phyloP scores from a whole-genome alignment of 2,329 filamentous ascomycete genomes.

The Diaporthe amygdali region DNA sequence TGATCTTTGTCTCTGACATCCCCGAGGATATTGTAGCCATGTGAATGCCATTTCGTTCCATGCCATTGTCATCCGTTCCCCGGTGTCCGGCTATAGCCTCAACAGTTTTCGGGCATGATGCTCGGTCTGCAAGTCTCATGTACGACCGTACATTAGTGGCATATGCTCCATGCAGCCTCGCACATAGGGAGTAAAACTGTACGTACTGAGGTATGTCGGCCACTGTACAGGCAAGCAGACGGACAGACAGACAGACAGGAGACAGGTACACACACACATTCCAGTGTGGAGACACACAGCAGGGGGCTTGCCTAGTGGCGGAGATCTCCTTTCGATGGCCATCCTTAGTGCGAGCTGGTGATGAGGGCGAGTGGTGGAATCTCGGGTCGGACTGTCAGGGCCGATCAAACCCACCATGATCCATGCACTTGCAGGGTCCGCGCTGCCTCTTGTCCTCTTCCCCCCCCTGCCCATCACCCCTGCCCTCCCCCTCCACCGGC shows the following conservation, averaged over 20 bases:
- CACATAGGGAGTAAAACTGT: background rate
- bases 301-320: background rate
- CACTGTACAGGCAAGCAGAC: background rate
- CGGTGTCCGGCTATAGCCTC: background rate
- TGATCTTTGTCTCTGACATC: background rate
- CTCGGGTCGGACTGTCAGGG: constrained; percentile 17
- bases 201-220: background rate
- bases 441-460: background rate
- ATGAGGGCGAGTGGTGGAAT: constrained; percentile 15
- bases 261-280: background rate
- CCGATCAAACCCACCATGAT: constrained; percentile 4
- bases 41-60: background rate
- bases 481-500: background rate
- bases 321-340: constrained; percentile 11
- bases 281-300: constrained; percentile 12
- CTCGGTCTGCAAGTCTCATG: background rate
- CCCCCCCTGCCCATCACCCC: background rate
- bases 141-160: background rate
- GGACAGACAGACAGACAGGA: background rate
- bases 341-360: background rate
- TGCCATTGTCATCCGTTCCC: background rate
- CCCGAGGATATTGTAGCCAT: background rate
- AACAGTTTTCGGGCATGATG: background rate
- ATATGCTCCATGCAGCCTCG: constrained; percentile 1
- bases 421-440: background rate